Percentiles rank a stretch among this genome's conserved stretches.
Evolutionary conservation across 495 filamentous ascomycete species (phyloP).

Genomic region (Daldinia concentrica): DNA sequence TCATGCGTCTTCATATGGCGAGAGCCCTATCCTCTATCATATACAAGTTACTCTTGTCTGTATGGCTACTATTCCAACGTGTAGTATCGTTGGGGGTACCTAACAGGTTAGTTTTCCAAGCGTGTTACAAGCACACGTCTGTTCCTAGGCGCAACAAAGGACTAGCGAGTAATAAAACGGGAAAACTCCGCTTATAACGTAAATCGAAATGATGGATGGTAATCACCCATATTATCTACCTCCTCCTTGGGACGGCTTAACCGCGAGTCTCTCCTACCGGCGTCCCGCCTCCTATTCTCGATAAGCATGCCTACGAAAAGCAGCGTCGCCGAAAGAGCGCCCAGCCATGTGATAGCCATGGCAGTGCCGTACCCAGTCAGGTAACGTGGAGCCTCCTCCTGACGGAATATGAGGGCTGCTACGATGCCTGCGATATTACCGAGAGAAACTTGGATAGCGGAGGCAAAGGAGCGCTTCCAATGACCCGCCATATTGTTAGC

Average conservation of each 20-base stretch:
- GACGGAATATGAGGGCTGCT: slow-evolving; percentile 59
- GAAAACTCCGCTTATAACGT: slow-evolving; percentile 38
- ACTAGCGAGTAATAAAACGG: not conserved
- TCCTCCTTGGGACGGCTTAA: slow-evolving; percentile 56
- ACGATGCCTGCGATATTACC: slow-evolving; percentile 68
- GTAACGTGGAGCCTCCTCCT: slow-evolving; percentile 59
- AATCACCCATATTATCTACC: slow-evolving; percentile 66
- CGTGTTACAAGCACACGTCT: not conserved
- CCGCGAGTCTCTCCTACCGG: slow-evolving; percentile 62
- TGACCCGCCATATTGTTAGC: slow-evolving; percentile 63
- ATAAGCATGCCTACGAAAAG: slow-evolving; percentile 57
- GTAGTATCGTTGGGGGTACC: not conserved
- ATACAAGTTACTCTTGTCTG: not conserved
- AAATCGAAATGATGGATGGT: slow-evolving; percentile 66
- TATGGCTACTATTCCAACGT: not conserved
- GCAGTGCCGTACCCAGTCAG: slow-evolving; percentile 59
- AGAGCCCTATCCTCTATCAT: slow-evolving; percentile 12
- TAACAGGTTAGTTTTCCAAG: not conserved
- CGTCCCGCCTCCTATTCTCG: slow-evolving; percentile 65
- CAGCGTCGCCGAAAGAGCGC: slow-evolving; percentile 51
- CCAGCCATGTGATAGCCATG: slow-evolving; percentile 62
- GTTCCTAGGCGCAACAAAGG: not conserved
- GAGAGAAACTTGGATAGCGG: slow-evolving; percentile 63
- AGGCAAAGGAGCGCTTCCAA: slow-evolving; percentile 68
- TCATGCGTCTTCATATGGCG: slow-evolving; percentile 7